phyloP scores from a whole-genome alignment of 1,139 yeast species.

The Williopsis jadinii region DNA sequence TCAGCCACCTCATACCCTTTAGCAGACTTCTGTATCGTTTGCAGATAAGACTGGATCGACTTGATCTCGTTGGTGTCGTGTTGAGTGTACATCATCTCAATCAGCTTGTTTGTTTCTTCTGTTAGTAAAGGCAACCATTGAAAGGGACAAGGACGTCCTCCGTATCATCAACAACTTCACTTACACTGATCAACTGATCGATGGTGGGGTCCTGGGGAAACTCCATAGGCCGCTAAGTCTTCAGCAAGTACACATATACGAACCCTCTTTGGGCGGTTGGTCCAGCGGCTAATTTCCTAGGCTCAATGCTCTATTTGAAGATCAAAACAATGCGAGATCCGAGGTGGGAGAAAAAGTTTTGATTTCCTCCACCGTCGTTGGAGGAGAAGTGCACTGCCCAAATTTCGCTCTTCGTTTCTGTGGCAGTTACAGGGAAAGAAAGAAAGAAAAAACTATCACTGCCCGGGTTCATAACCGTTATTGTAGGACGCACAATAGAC shows the following conservation, averaged over 20 bases:
- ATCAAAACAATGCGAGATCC: no score
- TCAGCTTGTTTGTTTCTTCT: constrained; percentile 8
- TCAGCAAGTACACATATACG: neutral
- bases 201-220: constrained; percentile 1
- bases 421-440: no score
- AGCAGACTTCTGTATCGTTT: constrained; percentile 45
- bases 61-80: constrained; percentile 28
- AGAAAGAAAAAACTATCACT: no score
- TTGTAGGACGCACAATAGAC: no score
- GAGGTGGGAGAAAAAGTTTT: no score
- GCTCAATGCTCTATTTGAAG: no score
- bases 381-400: no score
- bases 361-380: no score
- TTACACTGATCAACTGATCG: constrained; percentile 2
- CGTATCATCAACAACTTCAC: neutral
- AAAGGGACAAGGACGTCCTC: no score
- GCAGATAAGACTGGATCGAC: constrained; percentile 44
- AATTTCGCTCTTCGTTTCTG: no score
- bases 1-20: constrained; percentile 47
- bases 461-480: no score
- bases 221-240: neutral
- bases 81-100: constrained; percentile 18
- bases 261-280: neutral
- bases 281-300: neutral
- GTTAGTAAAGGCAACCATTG: neutral